These are phyloP conservation scores for Leccinum sublutescens DNA, from an alignment of 768 basidiomycete genomes.

Conservation along the genomic window DNA sequence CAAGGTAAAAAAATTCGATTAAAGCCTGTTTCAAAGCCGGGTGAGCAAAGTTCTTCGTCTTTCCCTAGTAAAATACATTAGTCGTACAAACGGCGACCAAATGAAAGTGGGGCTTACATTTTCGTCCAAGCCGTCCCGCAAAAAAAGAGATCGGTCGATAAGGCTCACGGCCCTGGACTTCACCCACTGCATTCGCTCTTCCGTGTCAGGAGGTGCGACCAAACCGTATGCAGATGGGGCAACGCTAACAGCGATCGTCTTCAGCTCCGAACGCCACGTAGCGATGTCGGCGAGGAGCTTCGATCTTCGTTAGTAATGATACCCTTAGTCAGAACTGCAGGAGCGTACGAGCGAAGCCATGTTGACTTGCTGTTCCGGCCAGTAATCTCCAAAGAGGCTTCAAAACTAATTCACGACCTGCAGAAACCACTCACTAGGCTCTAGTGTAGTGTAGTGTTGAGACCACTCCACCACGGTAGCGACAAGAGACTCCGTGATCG, in stretches of 20 bases:
- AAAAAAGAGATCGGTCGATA: too few relatives aligned
- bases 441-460: not conserved
- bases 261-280: not conserved
- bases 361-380: not conserved
- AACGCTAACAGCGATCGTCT: not conserved
- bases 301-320: not conserved
- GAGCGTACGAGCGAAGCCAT: not conserved
- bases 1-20: too few relatives aligned
- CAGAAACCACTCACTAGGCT: not conserved
- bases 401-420: not conserved
- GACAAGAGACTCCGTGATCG: too few relatives aligned
- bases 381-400: not conserved
- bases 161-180: too few relatives aligned
- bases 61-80: too few relatives aligned
- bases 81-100: too few relatives aligned
- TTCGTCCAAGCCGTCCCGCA: too few relatives aligned
- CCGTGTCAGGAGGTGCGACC: not conserved
- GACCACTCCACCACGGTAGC: too few relatives aligned
- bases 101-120: too few relatives aligned
- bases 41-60: too few relatives aligned
- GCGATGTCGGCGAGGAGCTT: not conserved
- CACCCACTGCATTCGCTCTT: too few relatives aligned
- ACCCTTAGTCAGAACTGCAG: not conserved
- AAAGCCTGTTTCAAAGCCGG: too few relatives aligned
- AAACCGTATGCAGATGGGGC: not conserved